Conservation (phyloP, 257 asterid species). For the Henckelia pumila region DNA sequence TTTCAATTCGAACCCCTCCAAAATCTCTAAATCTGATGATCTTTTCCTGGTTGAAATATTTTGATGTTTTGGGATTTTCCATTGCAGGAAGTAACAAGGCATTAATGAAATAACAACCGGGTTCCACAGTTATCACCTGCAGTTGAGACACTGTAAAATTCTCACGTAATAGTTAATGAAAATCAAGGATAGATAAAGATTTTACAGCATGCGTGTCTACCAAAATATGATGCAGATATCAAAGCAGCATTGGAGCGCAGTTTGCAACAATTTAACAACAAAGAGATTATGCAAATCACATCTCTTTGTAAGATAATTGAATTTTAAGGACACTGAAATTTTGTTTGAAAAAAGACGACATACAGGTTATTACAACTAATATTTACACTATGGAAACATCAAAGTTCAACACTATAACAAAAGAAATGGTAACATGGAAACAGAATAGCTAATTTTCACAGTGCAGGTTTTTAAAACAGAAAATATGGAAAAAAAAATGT, state of each 20-base stretch:
- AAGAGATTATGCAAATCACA: conserved; percentile 1
- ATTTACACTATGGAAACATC: too few species aligned
- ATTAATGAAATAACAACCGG: conserved; percentile 95
- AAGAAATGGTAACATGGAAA: conserved; percentile 3
- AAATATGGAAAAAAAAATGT: not conserved
- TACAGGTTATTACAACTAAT: not conserved
- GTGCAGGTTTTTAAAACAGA: not conserved
- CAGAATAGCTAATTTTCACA: conserved; percentile 1
- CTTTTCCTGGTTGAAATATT: conserved; percentile 64
- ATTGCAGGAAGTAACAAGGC: conserved; percentile 84
- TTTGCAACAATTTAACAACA: conserved; percentile 1
- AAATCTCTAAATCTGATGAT: conserved; percentile 68
- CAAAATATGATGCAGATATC: conserved; percentile 6
- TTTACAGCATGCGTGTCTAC: conserved; percentile 4
- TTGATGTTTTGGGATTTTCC: conserved; percentile 60
- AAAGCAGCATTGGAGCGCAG: conserved; percentile 10
- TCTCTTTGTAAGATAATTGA: not conserved
- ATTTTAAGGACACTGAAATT: not conserved
- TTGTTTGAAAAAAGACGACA: conserved; percentile 3
- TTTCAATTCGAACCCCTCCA: conserved; percentile 96
- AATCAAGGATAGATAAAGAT: not conserved
- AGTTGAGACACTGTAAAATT: conserved; percentile 21
- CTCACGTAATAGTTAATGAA: not conserved
- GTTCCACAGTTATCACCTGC: conserved; percentile 98
- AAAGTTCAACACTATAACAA: too few species aligned